Evolutionary conservation across 2,329 filamentous ascomycete species (phyloP).

Genomic region (Talaromyces sp.): DNA sequence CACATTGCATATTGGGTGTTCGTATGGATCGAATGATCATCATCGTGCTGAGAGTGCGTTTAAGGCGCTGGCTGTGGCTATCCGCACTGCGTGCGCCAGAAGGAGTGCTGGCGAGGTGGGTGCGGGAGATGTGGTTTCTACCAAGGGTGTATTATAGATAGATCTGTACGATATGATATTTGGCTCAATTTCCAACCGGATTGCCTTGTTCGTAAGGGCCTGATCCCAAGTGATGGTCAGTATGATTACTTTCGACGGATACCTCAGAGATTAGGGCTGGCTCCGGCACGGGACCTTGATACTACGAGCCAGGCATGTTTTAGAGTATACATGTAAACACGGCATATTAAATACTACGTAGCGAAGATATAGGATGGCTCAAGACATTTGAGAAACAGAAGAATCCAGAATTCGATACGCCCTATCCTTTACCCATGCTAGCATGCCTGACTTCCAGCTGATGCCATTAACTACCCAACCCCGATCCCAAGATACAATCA

Average conservation of each 20-base stretch:
- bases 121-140: conserved; percentile 91
- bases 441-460: too few relatives aligned
- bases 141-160: conserved; percentile 69
- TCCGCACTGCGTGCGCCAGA: conserved; percentile 70
- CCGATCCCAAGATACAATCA: too few relatives aligned
- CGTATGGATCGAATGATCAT: conserved; percentile 90
- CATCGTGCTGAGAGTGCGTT: conserved; percentile 95
- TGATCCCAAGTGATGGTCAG: not conserved
- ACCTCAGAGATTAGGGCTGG: not conserved
- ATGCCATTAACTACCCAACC: too few relatives aligned
- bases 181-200: not conserved
- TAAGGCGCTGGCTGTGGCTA: conserved; percentile 88
- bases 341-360: too few relatives aligned
- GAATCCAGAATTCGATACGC: too few relatives aligned
- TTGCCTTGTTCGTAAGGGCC: not conserved
- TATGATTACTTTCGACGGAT: not conserved
- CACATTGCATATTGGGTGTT: conserved; percentile 92
- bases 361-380: too few relatives aligned
- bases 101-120: conserved; percentile 73
- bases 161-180: not conserved
- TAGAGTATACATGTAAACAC: not conserved
- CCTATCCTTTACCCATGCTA: too few relatives aligned
- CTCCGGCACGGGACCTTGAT: not conserved
- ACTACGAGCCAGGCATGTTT: not conserved
- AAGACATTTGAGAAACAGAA: too few relatives aligned